phyloP scores from a whole-genome alignment of 2,329 filamentous ascomycete genomes.

The Apiospora marii region DNA sequence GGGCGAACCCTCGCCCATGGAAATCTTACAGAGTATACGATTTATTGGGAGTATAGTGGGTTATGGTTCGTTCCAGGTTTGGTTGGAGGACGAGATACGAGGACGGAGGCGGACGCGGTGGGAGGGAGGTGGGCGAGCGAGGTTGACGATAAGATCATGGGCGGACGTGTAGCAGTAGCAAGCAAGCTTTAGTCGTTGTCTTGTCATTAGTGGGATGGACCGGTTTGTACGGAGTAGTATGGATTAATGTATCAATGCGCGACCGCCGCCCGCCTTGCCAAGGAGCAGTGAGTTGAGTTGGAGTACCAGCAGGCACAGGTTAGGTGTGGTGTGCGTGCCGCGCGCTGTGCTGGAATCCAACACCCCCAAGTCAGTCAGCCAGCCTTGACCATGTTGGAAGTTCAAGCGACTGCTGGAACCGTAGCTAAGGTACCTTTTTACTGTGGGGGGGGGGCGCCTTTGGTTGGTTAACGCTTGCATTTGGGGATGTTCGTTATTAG shows the following conservation, averaged over 20 bases:
- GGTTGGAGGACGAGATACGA: not conserved
- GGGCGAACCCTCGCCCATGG: slow-evolving; percentile 40
- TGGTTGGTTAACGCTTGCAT: slow-evolving; percentile 6
- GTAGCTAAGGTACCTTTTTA: not conserved
- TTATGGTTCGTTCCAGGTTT: not conserved
- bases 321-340: not conserved
- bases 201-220: slow-evolving; percentile 7
- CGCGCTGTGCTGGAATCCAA: not conserved
- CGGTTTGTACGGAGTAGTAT: not conserved
- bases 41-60: not conserved
- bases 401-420: not conserved
- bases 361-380: not conserved
- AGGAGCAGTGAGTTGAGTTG: slow-evolving; percentile 14
- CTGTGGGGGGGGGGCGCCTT: not conserved
- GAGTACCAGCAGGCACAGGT: not conserved
- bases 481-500: not conserved
- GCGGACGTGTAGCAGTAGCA: slow-evolving; percentile 21
- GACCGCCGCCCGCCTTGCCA: slow-evolving; percentile 18
- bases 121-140: slow-evolving; percentile 22
- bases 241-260: not conserved
- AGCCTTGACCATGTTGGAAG: slow-evolving; percentile 10
- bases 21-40: slow-evolving; percentile 26
- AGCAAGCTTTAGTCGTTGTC: slow-evolving; percentile 11
- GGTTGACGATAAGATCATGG: slow-evolving; percentile 30
- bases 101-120: slow-evolving; percentile 19